A percentile compares a stretch with the other conserved stretches of the same genome.
phyloP scores from a whole-genome alignment of 2,329 filamentous ascomycete species.

The Aspergillus pseudotamarii region DNA sequence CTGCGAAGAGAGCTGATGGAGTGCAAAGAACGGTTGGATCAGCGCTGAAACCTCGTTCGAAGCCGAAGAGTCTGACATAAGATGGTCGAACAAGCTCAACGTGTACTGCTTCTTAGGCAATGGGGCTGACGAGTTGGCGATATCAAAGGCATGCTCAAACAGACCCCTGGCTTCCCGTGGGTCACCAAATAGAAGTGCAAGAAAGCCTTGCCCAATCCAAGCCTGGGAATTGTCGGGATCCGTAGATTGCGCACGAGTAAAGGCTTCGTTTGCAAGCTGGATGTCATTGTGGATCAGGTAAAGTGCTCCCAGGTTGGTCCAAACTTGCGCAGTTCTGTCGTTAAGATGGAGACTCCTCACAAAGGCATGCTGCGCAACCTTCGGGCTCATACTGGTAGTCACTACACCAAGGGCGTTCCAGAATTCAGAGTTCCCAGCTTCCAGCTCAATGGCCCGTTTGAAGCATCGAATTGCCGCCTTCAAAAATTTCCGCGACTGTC shows the following conservation, averaged over 20 bases:
- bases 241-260: conserved; percentile 86
- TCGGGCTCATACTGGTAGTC: conserved; percentile 81
- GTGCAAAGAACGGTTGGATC: conserved; percentile 84
- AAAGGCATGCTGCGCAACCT: conserved; percentile 90
- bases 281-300: conserved; percentile 83
- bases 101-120: conserved; percentile 79
- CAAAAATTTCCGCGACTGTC: conserved; percentile 65
- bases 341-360: conserved; percentile 91
- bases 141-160: conserved; percentile 93
- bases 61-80: conserved; percentile 61
- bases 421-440: conserved; percentile 91
- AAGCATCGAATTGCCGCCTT: conserved; percentile 86
- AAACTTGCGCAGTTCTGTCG: conserved; percentile 79
- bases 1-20: conserved; percentile 77
- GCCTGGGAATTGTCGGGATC: conserved; percentile 93
- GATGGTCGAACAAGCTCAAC: conserved; percentile 78
- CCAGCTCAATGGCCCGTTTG: conserved; percentile 92
- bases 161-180: conserved; percentile 76
- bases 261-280: conserved; percentile 85
- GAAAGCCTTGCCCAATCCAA: conserved; percentile 89
- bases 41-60: conserved; percentile 62
- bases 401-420: conserved; percentile 96
- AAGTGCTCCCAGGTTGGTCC: conserved; percentile 88
- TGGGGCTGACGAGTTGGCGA: conserved; percentile 75
- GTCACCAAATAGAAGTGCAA: conserved; percentile 77